phyloP scores from a whole-genome alignment of 2,329 filamentous ascomycete genomes.

The Colletotrichum sp. region DNA sequence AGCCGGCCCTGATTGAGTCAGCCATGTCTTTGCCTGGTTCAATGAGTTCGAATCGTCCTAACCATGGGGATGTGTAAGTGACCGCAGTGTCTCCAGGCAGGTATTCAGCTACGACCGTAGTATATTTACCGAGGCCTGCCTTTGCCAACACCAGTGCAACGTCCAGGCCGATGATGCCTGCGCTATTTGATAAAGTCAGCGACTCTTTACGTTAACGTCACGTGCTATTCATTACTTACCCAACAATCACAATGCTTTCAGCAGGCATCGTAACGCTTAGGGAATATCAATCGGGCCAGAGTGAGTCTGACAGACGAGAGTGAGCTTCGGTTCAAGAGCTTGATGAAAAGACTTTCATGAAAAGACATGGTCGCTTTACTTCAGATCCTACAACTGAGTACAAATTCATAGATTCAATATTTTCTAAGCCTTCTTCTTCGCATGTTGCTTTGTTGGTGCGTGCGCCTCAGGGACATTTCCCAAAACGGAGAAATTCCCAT shows the following conservation, averaged over 20 bases:
- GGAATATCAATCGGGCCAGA: background rate
- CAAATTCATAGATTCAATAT: background rate
- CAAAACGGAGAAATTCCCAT: background rate
- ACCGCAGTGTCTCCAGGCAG: slow-evolving; percentile 42
- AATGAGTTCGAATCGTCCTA: background rate
- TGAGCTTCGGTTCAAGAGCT: background rate
- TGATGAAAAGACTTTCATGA: fast-evolving
- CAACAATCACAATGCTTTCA: slow-evolving; percentile 26
- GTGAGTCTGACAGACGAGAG: background rate
- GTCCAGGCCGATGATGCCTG: slow-evolving; percentile 44
- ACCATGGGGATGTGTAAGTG: slow-evolving; percentile 47
- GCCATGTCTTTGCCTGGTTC: background rate
- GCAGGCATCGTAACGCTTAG: background rate
- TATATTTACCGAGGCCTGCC: slow-evolving; percentile 33
- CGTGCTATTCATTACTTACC: slow-evolving; percentile 16
- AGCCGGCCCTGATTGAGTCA: slow-evolving; percentile 37
- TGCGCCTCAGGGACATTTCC: background rate
- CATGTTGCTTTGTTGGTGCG: background rate
- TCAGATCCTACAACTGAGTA: background rate
- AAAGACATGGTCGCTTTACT: background rate
- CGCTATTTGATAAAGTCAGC: slow-evolving; percentile 24
- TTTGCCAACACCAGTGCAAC: slow-evolving; percentile 40
- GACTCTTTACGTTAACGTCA: background rate
- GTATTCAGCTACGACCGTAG: slow-evolving; percentile 44
- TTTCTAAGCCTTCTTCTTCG: background rate